Conservation (phyloP, 2,329 filamentous ascomycete species). For the Colletotrichum gigasporum region DNA sequence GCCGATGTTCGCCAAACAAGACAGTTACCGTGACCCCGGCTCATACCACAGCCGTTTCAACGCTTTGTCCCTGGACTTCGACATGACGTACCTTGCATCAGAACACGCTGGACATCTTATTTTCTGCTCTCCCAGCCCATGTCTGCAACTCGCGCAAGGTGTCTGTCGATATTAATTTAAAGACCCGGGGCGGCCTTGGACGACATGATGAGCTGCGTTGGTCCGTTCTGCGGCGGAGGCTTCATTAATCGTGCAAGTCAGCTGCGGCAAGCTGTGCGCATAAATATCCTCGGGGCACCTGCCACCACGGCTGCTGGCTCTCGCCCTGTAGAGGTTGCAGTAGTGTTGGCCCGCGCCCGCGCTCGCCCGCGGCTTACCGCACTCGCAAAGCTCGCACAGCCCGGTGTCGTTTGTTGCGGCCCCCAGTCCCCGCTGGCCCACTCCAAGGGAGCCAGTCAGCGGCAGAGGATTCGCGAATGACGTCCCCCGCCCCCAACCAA, state of each 20-base stretch:
- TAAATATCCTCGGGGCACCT: constrained; percentile 8
- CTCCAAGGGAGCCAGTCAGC: constrained; percentile 6
- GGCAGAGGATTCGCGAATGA: constrained; percentile 9
- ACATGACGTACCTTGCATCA: constrained; percentile 1
- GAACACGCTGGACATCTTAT: too few relatives aligned
- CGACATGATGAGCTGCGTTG: too few relatives aligned
- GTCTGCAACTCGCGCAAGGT: too few relatives aligned
- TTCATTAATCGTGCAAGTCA: neutral
- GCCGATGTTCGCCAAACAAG: neutral
- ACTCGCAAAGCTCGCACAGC: constrained; percentile 23
- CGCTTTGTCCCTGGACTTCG: constrained; percentile 14
- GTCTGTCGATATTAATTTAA: neutral
- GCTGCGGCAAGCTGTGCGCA: neutral
- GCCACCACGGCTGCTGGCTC: constrained; percentile 2
- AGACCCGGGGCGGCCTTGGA: neutral
- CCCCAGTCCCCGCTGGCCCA: neutral
- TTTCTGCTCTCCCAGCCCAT: too few relatives aligned
- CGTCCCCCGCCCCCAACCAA: constrained; percentile 27
- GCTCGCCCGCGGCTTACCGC: constrained; percentile 15
- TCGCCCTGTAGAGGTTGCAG: too few relatives aligned
- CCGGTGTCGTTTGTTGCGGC: constrained; percentile 9
- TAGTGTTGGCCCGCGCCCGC: neutral
- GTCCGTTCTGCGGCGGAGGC: neutral
- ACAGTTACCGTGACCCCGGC: constrained; percentile 2
- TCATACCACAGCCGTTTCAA: constrained; percentile 21